Conservation (phyloP, 1,139 yeast species). For the Diutina catenulata region DNA sequence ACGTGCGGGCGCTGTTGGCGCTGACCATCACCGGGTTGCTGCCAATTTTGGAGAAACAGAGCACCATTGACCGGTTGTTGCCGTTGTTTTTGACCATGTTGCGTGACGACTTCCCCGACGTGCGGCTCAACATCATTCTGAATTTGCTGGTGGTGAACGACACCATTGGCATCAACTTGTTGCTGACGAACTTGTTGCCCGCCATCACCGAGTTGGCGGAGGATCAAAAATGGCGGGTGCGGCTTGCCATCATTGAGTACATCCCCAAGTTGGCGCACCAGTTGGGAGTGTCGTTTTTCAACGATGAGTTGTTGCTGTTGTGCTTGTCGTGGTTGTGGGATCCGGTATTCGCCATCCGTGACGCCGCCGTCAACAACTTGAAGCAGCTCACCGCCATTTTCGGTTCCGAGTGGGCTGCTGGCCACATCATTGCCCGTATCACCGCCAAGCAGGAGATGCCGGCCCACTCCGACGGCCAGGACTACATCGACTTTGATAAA, state of each 20-base stretch:
- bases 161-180: slow-evolving; percentile 81
- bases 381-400: slow-evolving; percentile 73
- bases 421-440: slow-evolving; percentile 70
- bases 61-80: slow-evolving; percentile 69
- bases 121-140: slow-evolving; percentile 85
- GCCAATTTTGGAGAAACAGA: slow-evolving; percentile 75
- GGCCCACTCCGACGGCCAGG: slow-evolving; percentile 12
- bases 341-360: slow-evolving; percentile 90
- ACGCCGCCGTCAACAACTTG: slow-evolving; percentile 85
- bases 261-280: slow-evolving; percentile 95
- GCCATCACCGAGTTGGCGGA: slow-evolving; percentile 95
- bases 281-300: slow-evolving; percentile 86
- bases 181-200: slow-evolving; percentile 82
- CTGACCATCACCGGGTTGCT: slow-evolving; percentile 79
- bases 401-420: slow-evolving; percentile 90
- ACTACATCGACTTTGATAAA: slow-evolving; percentile 40
- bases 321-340: slow-evolving; percentile 99
- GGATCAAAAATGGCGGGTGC: slow-evolving; percentile 95
- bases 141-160: slow-evolving; percentile 86
- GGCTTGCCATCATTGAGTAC: slow-evolving; percentile 93
- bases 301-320: slow-evolving; percentile 77
- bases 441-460: slow-evolving; percentile 25
- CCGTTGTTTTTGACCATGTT: slow-evolving; percentile 91
- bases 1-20: slow-evolving; percentile 88
- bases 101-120: slow-evolving; percentile 95